Evolutionary conservation across 352 stramenopile species (phyloP), one percentile per base, ranked within the genome.

Genomic region (Phytophthora cactorum): DNA sequence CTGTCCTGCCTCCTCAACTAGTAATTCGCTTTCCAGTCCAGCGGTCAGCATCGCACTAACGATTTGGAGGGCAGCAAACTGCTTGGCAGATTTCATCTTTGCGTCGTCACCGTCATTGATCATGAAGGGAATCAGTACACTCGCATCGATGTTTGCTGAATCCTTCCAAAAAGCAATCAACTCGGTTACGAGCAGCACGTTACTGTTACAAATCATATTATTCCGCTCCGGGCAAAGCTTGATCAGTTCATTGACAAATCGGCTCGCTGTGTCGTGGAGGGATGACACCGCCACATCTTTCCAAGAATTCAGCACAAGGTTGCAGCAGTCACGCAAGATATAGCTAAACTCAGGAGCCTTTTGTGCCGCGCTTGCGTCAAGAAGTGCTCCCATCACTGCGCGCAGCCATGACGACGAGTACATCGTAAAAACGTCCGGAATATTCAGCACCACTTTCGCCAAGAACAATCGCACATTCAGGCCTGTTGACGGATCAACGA

Each of bases 381-480:
- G 27, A 31, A 92, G 43, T 1, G 75, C 56, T 32, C 90, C 75
- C 29, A 92, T 57, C n/a, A 94, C 65, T 50, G 71, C 77, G 22
- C 65, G 65, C 7, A 91, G 38, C 85, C 86, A 94, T 47, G 57
- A 60, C 1, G 73, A 66, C 5, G 72, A 70, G 43, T 91, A 92
- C 59, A 59, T 52, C 12, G 47, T 50, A 54, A 96, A 94, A 0
- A 93, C 64, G 10, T 77, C 47, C 0, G 86, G 80, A 12, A 86
- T 66, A 59, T 93, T 82, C 5, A 96, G 68, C 38, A 96, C 81
- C 46, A 93, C 46, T 41, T 90, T 92, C 4, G 82, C 72, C 7
- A 96, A 59, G 62, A 94, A 92, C 3, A 93, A 65, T 5, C 84
- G 81, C 46, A 93, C 72, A 57, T 87, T 81, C n/a, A 92, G 59